Evolutionary conservation across 257 asterid species (phyloP), one percentile per base, ranked within the genome.

Genomic region (Verbascum thapsus): DNA sequence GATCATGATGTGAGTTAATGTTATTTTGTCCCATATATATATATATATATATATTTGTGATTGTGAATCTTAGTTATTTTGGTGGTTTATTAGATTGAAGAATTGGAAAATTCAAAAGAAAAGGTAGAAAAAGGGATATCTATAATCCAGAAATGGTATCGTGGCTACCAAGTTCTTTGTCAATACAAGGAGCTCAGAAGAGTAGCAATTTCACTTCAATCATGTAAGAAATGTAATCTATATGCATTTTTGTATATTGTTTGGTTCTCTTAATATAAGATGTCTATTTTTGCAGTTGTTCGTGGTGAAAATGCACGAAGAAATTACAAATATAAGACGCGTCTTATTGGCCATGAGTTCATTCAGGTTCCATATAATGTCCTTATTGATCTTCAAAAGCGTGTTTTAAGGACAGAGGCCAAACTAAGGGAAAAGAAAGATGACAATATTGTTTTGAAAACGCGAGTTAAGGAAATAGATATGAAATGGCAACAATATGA

Each of bases 281-380:
- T n/a, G n/a, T 63, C 10, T 3, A 15, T 40, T 4, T 51, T 5
- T 64, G 81, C 80, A 86, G 97, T 81, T 66, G 78, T 80, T 37
- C 95, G 97, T 0, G 94, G 94, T 22, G 85, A 83, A 70, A 83
- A 62, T 37, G 77, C 73, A 45, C 71, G 97, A 65, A 80, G 66
- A 63, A 48, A 48, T 48, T 74, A 54, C 62, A 35, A 60, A 1
- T 23, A 8, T 30, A 54, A 72, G 16, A 63, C 34, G 67, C 70
- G 69, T 26, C 2, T 26, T 53, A 30, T 50, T 57, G 54, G 43
- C 7, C 72, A 74, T 85, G 79, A 72, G 59, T 58, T 20, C 17
- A 35, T 67, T 55, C 68, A 39, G 77, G 75, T 84, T 63, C 75
- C 75, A 2, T 72, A 70, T 16, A 30, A 66, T 40, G 65, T 67